A percentile compares a stretch with the other conserved stretches of the same genome.
Evolutionary conservation across 345 rosid species (phyloP).

Genomic region (Brassica cretica): DNA sequence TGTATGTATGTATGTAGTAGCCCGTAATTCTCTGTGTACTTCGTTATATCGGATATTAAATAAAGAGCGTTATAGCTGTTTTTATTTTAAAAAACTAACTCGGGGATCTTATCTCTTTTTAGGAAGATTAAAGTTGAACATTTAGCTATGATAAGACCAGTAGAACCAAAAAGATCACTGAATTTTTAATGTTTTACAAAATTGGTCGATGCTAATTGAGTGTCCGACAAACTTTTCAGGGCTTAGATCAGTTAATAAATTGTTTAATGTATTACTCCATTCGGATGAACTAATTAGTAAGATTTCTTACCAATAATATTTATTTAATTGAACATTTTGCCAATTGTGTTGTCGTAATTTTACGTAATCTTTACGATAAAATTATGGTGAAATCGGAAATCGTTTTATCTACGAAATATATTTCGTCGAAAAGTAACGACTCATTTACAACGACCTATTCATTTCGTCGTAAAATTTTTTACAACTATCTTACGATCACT

Average conservation of each 20-base stretch:
- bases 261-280: background rate
- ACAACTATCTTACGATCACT: too few relatives aligned
- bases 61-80: conserved; percentile 21
- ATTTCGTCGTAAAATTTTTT: too few relatives aligned
- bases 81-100: background rate
- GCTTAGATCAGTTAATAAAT: background rate
- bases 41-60: conserved; percentile 10
- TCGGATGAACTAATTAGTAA: background rate
- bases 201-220: background rate
- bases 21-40: conserved; percentile 12
- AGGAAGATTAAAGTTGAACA: background rate
- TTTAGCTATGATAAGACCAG: background rate
- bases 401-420: too few relatives aligned
- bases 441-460: too few relatives aligned
- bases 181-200: background rate
- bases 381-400: too few relatives aligned
- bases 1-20: background rate
- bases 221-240: background rate
- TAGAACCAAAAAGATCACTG: background rate
- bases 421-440: too few relatives aligned
- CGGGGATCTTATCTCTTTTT: background rate
- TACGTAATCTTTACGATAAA: too few relatives aligned
- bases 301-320: background rate
- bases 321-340: background rate
- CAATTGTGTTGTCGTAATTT: too few relatives aligned